Evolutionary conservation across 2,329 filamentous ascomycete species (phyloP).

Genomic region (Talaromyces albobiverticillius): DNA sequence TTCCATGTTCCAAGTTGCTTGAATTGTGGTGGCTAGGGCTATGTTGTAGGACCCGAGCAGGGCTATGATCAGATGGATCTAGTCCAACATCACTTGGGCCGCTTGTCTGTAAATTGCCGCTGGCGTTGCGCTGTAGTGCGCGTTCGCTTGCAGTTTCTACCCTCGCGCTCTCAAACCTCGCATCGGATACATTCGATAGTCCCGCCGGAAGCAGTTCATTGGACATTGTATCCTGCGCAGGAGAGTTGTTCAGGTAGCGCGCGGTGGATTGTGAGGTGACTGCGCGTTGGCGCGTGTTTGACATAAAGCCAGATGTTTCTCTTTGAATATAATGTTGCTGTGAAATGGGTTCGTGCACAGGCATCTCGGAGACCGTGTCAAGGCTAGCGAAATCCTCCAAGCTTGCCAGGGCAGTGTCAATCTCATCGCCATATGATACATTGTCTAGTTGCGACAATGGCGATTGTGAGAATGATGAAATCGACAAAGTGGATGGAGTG

Average conservation of each 20-base stretch:
- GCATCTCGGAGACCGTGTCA: neutral
- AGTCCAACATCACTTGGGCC: neutral
- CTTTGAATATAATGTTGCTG: neutral
- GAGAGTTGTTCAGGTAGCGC: neutral
- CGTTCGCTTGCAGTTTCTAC: neutral
- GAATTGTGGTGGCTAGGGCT: neutral
- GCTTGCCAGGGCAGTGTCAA: conserved; percentile 1
- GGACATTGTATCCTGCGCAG: neutral
- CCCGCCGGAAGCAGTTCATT: neutral
- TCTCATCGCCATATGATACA: neutral
- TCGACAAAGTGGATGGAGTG: conserved; percentile 2
- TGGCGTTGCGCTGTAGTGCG: neutral
- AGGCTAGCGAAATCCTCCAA: neutral
- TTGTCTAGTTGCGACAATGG: conserved; percentile 1
- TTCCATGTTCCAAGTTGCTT: neutral
- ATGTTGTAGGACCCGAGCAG: neutral
- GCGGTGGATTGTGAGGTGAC: neutral
- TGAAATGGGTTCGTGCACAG: neutral
- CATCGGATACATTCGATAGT: neutral
- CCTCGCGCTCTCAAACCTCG: no score
- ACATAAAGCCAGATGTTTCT: neutral
- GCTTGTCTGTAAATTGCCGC: neutral
- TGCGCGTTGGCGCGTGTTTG: neutral
- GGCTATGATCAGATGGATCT: neutral
- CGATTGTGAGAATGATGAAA: conserved; percentile 4